Evolutionary conservation across 371 early-diverging fungal species (phyloP).

Genomic region (Mortierella sp.): DNA sequence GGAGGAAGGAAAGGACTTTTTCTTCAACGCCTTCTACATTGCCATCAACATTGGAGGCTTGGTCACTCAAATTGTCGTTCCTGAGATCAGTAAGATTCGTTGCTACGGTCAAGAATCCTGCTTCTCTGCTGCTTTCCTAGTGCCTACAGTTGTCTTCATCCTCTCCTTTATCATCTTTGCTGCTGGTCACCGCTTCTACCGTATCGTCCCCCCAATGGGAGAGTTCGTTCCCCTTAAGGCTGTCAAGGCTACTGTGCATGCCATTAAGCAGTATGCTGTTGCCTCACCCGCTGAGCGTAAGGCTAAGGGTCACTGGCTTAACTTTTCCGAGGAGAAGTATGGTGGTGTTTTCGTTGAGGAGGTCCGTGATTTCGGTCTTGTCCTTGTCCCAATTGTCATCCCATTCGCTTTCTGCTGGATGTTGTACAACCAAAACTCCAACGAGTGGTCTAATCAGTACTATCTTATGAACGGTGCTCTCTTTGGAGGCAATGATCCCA

Average conservation of each 20-base stretch:
- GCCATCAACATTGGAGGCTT: constrained; percentile 61
- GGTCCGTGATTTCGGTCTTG: constrained; percentile 59
- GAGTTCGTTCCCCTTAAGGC: constrained; percentile 64
- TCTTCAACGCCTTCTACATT: constrained; percentile 66
- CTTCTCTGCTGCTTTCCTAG: constrained; percentile 31
- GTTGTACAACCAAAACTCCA: constrained; percentile 68
- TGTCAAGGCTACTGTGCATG: constrained; percentile 13
- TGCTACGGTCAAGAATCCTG: constrained; percentile 35
- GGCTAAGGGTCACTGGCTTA: constrained; percentile 51
- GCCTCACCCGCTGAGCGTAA: constrained; percentile 44
- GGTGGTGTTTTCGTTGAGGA: constrained; percentile 62
- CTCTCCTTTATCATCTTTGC: constrained; percentile 60
- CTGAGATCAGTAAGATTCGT: constrained; percentile 23
- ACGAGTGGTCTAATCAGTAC: constrained; percentile 65
- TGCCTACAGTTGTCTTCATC: constrained; percentile 56
- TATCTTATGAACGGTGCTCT: constrained; percentile 61
- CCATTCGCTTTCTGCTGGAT: constrained; percentile 71
- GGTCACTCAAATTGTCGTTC: constrained; percentile 32
- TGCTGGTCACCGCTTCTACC: constrained; percentile 64
- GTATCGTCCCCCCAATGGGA: constrained; percentile 70
- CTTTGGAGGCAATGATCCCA: constrained; percentile 31
- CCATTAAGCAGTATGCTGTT: neutral
- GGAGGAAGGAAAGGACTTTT: constrained; percentile 39
- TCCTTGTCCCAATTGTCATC: constrained; percentile 58
- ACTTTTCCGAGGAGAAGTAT: constrained; percentile 53